These are phyloP conservation scores for Xylaria intraflava DNA, from an alignment of 495 filamentous ascomycete genomes.

Conservation along the genomic window DNA sequence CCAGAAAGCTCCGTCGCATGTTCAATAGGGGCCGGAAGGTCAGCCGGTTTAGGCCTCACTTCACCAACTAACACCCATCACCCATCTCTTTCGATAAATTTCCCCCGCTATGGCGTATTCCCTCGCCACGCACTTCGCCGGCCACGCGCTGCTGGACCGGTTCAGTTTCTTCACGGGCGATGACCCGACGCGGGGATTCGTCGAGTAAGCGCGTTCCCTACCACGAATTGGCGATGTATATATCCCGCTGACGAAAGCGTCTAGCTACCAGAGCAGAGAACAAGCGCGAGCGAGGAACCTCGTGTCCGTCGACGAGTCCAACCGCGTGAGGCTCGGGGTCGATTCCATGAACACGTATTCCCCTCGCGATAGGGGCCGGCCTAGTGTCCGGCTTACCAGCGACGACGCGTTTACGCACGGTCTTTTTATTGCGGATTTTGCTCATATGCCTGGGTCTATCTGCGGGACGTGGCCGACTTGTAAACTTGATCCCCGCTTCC, in stretches of 20 bases:
- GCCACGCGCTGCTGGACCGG: slow-evolving; percentile 27
- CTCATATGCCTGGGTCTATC: slow-evolving; percentile 61
- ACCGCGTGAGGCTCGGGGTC: slow-evolving; percentile 42
- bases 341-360: slow-evolving; percentile 29
- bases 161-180: slow-evolving; percentile 26
- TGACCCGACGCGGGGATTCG: slow-evolving; percentile 24
- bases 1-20: too few species aligned
- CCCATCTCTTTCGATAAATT: neutral
- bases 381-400: slow-evolving; percentile 58
- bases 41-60: too few species aligned
- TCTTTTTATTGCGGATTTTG: slow-evolving; percentile 59
- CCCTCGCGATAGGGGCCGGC: slow-evolving; percentile 44
- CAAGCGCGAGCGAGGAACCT: slow-evolving; percentile 20
- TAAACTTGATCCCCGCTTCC: slow-evolving; percentile 9
- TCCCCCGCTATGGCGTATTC: slow-evolving; percentile 25
- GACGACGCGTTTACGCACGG: slow-evolving; percentile 56
- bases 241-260: slow-evolving; percentile 1
- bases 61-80: neutral
- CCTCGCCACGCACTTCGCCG: slow-evolving; percentile 23
- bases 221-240: neutral
- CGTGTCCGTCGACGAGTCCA: slow-evolving; percentile 39
- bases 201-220: slow-evolving; percentile 17
- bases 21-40: slow-evolving; percentile 9
- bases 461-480: slow-evolving; percentile 70
- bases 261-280: slow-evolving; percentile 28